These are phyloP conservation scores for Lactarius hengduanensis DNA, from an alignment of 768 basidiomycete species.

Conservation along the genomic window DNA sequence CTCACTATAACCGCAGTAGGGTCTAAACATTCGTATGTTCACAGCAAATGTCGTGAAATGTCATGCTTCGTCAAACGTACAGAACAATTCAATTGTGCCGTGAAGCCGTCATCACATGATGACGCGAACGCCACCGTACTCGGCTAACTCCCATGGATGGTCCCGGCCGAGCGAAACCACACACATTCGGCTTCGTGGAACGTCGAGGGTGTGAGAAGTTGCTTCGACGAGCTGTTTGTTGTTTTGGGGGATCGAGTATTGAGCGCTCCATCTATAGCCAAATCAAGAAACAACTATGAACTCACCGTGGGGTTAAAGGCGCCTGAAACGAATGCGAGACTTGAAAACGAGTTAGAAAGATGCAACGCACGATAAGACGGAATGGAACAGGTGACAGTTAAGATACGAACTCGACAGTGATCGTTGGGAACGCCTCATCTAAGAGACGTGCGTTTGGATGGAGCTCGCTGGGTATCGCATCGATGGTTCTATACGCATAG, in stretches of 20 bases:
- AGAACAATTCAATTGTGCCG: neutral
- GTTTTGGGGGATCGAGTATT: neutral
- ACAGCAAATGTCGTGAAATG: too few relatives aligned
- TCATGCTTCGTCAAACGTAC: neutral
- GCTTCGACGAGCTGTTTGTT: slow-evolving; percentile 25
- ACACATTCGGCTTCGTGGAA: slow-evolving; percentile 28
- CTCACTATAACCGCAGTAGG: neutral
- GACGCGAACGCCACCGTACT: slow-evolving; percentile 24
- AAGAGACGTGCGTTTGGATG: slow-evolving; percentile 29
- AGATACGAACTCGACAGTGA: slow-evolving; percentile 26
- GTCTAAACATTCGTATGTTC: neutral
- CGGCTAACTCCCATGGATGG: slow-evolving; percentile 27
- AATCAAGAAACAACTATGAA: neutral
- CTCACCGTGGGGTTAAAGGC: slow-evolving; percentile 23
- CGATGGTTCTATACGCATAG: slow-evolving; percentile 25
- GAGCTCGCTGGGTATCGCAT: slow-evolving; percentile 27
- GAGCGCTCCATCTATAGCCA: neutral
- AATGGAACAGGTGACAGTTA: neutral
- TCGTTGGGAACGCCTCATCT: slow-evolving; percentile 29
- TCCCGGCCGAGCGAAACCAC: slow-evolving; percentile 20
- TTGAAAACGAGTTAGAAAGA: slow-evolving; percentile 9
- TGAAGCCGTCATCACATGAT: slow-evolving; percentile 20
- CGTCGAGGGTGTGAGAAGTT: slow-evolving; percentile 18
- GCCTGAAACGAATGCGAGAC: slow-evolving; percentile 25
- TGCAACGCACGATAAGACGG: too few relatives aligned